A percentile compares a stretch with the other conserved stretches of the same genome.
These are phyloP conservation scores for Perkinsus chesapeaki DNA, from an alignment of 169 alveolate species.

Conservation along the genomic window DNA sequence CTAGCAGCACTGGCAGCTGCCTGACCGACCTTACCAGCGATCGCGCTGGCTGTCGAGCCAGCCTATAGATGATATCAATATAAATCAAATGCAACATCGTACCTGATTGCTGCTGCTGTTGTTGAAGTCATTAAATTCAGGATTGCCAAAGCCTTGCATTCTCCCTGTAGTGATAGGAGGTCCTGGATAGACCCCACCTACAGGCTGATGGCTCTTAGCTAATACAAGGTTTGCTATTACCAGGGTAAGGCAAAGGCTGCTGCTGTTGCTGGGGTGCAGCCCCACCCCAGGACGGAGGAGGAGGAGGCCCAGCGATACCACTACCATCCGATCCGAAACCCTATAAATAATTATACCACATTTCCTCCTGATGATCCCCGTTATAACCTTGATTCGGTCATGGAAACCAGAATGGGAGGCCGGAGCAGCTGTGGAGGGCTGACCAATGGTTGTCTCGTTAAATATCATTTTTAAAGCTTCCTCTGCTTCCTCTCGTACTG, in stretches of 20 bases:
- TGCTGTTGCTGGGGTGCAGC: not conserved
- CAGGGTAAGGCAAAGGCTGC: not conserved
- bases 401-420: not conserved
- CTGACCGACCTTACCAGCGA: not conserved
- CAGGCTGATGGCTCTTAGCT: not conserved
- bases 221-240: not conserved
- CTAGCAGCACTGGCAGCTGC: not conserved
- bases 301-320: not conserved
- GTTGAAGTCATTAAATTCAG: not conserved
- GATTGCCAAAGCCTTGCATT: not conserved
- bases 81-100: not conserved
- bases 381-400: not conserved
- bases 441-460: not conserved
- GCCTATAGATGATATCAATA: not conserved
- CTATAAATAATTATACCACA: not conserved
- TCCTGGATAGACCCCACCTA: not conserved
- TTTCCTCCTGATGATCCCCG: not conserved
- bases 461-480: not conserved
- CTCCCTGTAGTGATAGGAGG: not conserved
- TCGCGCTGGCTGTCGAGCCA: not conserved
- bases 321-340: not conserved
- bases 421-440: not conserved
- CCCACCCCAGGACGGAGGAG: not conserved
- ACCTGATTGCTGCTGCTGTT: not conserved
- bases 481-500: constrained; percentile 26